Conservation (phyloP, 208 protist genomes). For the Leishmania braziliensis region DNA sequence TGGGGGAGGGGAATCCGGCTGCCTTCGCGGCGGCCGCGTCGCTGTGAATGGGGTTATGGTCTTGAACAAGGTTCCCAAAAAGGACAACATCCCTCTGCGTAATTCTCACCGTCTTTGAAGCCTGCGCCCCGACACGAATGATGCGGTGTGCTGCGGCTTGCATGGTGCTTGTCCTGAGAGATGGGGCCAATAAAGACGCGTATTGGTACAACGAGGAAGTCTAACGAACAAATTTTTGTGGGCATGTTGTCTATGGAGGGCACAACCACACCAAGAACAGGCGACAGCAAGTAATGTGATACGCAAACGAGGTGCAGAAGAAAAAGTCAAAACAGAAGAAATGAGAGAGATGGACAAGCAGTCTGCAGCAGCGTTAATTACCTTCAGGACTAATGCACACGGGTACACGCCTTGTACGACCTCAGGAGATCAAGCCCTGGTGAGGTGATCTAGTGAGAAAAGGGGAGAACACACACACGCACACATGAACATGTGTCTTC, state of each 20-base stretch:
- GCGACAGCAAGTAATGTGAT: not conserved
- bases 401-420: not conserved
- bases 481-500: not conserved
- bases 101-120: constrained; percentile 52
- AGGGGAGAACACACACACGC: not conserved
- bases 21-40: constrained; percentile 63
- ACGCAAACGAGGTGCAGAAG: not conserved
- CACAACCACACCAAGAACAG: not conserved
- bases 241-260: not conserved
- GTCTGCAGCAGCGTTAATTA: not conserved
- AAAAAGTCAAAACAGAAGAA: not conserved
- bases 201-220: not conserved
- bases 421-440: not conserved
- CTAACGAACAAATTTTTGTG: not conserved
- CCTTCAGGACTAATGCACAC: not conserved
- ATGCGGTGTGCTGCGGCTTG: constrained; percentile 26
- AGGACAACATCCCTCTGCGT: constrained; percentile 53
- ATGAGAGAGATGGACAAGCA: not conserved
- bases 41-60: constrained; percentile 88
- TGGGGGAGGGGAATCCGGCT: constrained; percentile 70
- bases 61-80: constrained; percentile 80
- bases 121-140: constrained; percentile 68
- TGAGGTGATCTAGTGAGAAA: not conserved
- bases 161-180: not conserved
- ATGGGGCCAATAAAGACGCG: not conserved